Percentiles rank a stretch among this genome's conserved stretches.
Conservation (phyloP, 2,329 filamentous ascomycete species). For the Colletotrichum camelliae region DNA sequence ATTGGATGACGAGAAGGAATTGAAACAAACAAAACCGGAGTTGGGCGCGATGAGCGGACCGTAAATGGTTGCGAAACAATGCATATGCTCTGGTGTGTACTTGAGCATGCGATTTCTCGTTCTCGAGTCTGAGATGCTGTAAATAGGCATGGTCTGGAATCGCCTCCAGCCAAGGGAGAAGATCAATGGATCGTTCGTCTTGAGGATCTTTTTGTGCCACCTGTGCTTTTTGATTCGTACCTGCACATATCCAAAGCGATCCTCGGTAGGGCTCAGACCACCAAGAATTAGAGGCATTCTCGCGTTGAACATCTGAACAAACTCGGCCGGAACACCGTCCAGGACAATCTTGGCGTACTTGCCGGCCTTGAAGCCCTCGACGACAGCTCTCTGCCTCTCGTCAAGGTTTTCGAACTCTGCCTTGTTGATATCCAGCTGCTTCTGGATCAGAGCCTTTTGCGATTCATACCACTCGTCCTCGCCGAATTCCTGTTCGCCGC, state of each 20-base stretch:
- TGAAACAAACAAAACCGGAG: slow-evolving; percentile 93
- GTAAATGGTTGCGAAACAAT: slow-evolving; percentile 96
- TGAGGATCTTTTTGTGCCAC: slow-evolving; percentile 99
- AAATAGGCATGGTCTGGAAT: slow-evolving; percentile 91
- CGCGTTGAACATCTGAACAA: slow-evolving; percentile 81
- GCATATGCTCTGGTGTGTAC: slow-evolving; percentile 99
- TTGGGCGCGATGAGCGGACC: slow-evolving; percentile 94
- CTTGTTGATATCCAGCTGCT: slow-evolving; percentile 96
- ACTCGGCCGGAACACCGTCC: slow-evolving; percentile 89
- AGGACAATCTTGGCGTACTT: slow-evolving; percentile 93
- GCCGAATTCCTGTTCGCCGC: slow-evolving; percentile 80
- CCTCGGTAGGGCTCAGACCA: slow-evolving; percentile 91
- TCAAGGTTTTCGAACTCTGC: slow-evolving; percentile 90
- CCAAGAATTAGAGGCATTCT: slow-evolving; percentile 86
- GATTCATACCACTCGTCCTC: slow-evolving; percentile 99
- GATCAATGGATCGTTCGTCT: slow-evolving; percentile 96
- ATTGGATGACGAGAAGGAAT: slow-evolving; percentile 83
- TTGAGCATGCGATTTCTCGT: slow-evolving; percentile 97
- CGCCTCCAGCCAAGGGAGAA: slow-evolving; percentile 96
- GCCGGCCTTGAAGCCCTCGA: slow-evolving; percentile 90
- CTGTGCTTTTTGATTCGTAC: slow-evolving; percentile 95
- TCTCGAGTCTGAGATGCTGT: slow-evolving; percentile 92
- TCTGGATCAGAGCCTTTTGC: slow-evolving; percentile 93
- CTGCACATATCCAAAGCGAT: slow-evolving; percentile 94
- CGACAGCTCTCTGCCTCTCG: slow-evolving; percentile 78